Percentiles rank a stretch among this genome's conserved stretches.
These are phyloP conservation scores for Diddensiella transvaalensis DNA, from an alignment of 805 yeast genomes.

Conservation along the genomic window DNA sequence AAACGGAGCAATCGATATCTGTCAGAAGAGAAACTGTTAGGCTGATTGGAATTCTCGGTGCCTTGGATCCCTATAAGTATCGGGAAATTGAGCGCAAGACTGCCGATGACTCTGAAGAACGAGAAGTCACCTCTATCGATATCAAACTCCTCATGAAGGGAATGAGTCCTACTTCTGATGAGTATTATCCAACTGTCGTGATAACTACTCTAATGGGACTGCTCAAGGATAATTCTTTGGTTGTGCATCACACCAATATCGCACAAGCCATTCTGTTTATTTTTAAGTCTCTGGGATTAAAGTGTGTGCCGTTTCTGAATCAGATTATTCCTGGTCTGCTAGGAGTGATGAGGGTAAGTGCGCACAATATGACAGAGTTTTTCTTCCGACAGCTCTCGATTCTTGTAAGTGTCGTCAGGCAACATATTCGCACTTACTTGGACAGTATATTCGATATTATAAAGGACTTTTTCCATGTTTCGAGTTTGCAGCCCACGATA, in stretches of 20 bases:
- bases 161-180: slow-evolving; percentile 85
- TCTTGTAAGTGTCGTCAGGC: slow-evolving; percentile 75
- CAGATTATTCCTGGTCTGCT: slow-evolving; percentile 86
- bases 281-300: slow-evolving; percentile 80
- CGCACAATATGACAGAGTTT: slow-evolving; percentile 74
- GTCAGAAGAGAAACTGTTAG: slow-evolving; percentile 86
- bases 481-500: slow-evolving; percentile 71
- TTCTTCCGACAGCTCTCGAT: slow-evolving; percentile 82
- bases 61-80: slow-evolving; percentile 93
- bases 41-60: slow-evolving; percentile 89
- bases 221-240: slow-evolving; percentile 77
- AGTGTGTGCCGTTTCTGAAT: slow-evolving; percentile 85
- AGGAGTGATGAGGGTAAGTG: slow-evolving; percentile 70
- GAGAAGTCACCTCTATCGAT: slow-evolving; percentile 86
- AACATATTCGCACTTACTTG: slow-evolving; percentile 82
- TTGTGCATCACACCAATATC: slow-evolving; percentile 83
- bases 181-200: slow-evolving; percentile 93
- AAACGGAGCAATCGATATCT: slow-evolving; percentile 69
- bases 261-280: slow-evolving; percentile 93
- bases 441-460: slow-evolving; percentile 71
- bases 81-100: slow-evolving; percentile 81
- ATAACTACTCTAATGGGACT: slow-evolving; percentile 80
- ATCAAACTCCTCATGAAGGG: slow-evolving; percentile 89
- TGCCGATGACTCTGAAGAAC: slow-evolving; percentile 47
- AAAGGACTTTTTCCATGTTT: slow-evolving; percentile 63